These are phyloP conservation scores for Rhodotorula paludigena DNA, from an alignment of 768 basidiomycete genomes.

Conservation along the genomic window DNA sequence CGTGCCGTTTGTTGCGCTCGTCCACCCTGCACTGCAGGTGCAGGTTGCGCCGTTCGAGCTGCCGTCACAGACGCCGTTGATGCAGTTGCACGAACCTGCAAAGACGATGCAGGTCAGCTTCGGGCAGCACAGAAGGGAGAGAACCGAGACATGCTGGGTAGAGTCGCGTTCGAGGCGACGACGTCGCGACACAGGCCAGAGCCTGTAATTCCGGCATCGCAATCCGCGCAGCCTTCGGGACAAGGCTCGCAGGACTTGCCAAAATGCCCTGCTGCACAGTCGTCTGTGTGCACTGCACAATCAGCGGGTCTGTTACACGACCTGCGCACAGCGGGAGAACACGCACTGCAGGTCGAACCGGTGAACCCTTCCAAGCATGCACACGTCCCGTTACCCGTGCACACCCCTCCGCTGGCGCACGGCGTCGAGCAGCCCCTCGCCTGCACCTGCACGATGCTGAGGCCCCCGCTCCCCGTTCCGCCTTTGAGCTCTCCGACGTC, in stretches of 20 bases:
- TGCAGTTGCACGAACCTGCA: conserved; percentile 68
- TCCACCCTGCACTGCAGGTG: conserved; percentile 72
- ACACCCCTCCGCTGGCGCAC: conserved; percentile 68
- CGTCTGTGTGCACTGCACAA: conserved; percentile 49
- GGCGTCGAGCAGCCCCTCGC: conserved; percentile 69
- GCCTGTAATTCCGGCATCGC: conserved; percentile 75
- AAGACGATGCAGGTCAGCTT: conserved; percentile 46
- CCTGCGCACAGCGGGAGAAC: no score
- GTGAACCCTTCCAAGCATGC: conserved; percentile 68
- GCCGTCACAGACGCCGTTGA: conserved; percentile 67
- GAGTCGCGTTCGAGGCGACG: conserved; percentile 51
- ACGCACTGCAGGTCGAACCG: conserved; percentile 60
- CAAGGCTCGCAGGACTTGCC: conserved; percentile 68
- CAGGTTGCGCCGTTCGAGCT: conserved; percentile 59
- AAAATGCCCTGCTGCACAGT: conserved; percentile 68
- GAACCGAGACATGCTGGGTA: conserved; percentile 20
- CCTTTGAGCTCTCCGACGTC: conserved; percentile 66
- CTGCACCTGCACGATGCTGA: conserved; percentile 66
- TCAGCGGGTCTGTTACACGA: no score
- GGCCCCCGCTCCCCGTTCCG: conserved; percentile 48
- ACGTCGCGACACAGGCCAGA: conserved; percentile 63
- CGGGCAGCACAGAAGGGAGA: not conserved
- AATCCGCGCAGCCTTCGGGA: conserved; percentile 62
- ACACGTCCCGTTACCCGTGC: conserved; percentile 66
- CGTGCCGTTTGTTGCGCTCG: conserved; percentile 58